Conservation (phyloP, 768 basidiomycete species). For the Lyophyllum semitale region DNA sequence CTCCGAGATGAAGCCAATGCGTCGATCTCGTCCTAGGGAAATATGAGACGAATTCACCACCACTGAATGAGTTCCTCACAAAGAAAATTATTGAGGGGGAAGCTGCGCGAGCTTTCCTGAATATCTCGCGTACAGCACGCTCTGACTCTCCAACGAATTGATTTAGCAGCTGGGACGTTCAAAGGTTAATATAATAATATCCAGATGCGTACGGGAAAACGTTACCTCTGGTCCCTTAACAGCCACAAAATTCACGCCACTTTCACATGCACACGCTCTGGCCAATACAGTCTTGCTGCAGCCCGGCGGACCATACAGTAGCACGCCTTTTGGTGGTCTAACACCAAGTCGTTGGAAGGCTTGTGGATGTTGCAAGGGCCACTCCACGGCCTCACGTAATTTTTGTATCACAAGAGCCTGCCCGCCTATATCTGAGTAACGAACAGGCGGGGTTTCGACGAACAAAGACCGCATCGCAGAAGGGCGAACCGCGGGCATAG, state of each 20-base stretch:
- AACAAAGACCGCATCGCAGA: constrained; percentile 95
- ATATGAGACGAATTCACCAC: background rate
- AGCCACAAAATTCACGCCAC: constrained; percentile 93
- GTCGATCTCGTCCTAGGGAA: constrained; percentile 89
- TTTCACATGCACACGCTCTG: constrained; percentile 89
- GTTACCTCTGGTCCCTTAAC: constrained; percentile 96
- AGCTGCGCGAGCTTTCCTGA: constrained; percentile 91
- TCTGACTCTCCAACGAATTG: constrained; percentile 99
- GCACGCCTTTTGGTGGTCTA: constrained; percentile 82
- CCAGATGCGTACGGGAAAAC: constrained; percentile 1
- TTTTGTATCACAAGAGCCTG: constrained; percentile 81
- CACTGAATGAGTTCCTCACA: constrained; percentile 49
- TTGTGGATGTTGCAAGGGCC: constrained; percentile 88
- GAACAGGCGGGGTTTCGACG: constrained; percentile 80
- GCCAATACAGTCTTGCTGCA: constrained; percentile 95
- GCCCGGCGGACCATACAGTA: constrained; percentile 96
- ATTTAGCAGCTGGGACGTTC: constrained; percentile 72
- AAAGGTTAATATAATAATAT: constrained; percentile 10
- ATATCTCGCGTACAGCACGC: constrained; percentile 91
- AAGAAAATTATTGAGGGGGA: constrained; percentile 97
- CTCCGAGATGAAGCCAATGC: constrained; percentile 83
- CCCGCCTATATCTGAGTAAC: constrained; percentile 89
- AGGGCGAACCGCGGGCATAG: constrained; percentile 81
- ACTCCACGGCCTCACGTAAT: constrained; percentile 89
- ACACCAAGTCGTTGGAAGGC: constrained; percentile 88